Evolutionary conservation across 1,284 basidiomycete species (phyloP), one percentile per base, ranked within the genome.

Genomic region (Gomphus bonarii): DNA sequence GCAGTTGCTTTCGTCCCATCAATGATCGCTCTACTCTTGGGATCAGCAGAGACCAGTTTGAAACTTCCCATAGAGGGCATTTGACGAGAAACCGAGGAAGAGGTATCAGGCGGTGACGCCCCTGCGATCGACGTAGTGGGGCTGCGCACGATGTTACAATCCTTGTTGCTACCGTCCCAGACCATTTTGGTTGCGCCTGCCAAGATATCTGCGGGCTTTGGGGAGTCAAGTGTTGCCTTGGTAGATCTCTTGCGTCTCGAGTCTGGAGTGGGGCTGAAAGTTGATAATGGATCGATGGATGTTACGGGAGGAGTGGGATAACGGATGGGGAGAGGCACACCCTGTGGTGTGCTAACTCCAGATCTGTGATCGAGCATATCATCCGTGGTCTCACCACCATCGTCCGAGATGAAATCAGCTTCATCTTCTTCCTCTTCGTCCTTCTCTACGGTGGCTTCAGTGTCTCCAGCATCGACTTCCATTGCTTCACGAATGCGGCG

Each of bases 311-410:
- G 69, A 75, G 48, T 75, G 71, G 25, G 85, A 83, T 82, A 77
- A 60, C 71, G 78, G 71, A 88, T 86, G 36, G 88, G 72, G 61
- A 75, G 74, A 18, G 54, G 33, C n/a, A 48, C 22, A 22, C 84
- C 84, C 58, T 79, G 81, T 16, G 82, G 79, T 58, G 87, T 88
- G 20, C 85, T 84, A 5, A 88, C 73, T 48, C 81, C 81, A 58
- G 81, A 78, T 6, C 79, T 77, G 55, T 84, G 84, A 18, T 88
- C 81, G 49, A 89, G 79, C 59, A 88, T 87, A 60, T 90, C 87
- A 65, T 90, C 87, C 0, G 85, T 87, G 6, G 82, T 84, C 51
- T 84, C 79, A 9, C 64, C 64, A 6, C 82, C 83, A 11, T 76
- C 77, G 50, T 66, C 68, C 31, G 71, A 63, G 28, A 66, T 68